Base-by-base conservation (phyloP, 148 eudicot species). In the Vaccinium darrowii region DNA sequence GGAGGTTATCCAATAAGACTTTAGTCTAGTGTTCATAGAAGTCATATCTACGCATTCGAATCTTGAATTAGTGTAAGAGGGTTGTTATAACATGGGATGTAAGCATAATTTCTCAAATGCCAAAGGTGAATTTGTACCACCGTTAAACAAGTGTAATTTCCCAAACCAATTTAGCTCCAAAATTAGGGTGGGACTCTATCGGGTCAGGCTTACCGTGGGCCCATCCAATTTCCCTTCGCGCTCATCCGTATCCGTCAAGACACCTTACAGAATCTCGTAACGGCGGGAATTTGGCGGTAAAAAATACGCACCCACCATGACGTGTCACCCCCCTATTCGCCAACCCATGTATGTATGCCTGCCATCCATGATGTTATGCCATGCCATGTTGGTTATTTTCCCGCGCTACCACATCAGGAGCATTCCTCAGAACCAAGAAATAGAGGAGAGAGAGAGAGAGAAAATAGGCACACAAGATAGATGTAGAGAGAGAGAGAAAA, bases 381-480 rank as follows among this genome's bases (percentile, higher is more conserved):
- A 85, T 85, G 87, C 49, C 87, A 81, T 75, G 84, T 33, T 78
- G 63, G 79, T 53, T 79, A 51, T 85, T 85, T 85, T 85, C 87
- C 87, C 87, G 87, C 87, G 87, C 84, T 73, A 85, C 84, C 77
- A 19, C 60, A 81, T 21, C 75, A 50, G n/a, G 15, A 60, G 49
- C 53, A 74, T 85, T 74, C 76, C 52, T 13, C 67, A 16, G 62
- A 30, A 8, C 50, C 13, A 11, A 49, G 33, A 21, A 62, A 25
- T 19, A 13, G 81, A 62, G 49, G 3, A 23, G 36, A 13, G 49
- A 25, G 65, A 19, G 79, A 73, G 47, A 86, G 33, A 79, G 58
- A 54, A 33, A 14, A 30, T 12, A 49, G 25, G 39, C 67, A 7
- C 2, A 23, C 27, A 23, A 23, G 54, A 49, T 13, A 75, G 7